A percentile compares a stretch with the other conserved stretches of the same genome.
phyloP scores from a whole-genome alignment of 768 basidiomycete genomes.

The Hortiboletus flavorubellus region DNA sequence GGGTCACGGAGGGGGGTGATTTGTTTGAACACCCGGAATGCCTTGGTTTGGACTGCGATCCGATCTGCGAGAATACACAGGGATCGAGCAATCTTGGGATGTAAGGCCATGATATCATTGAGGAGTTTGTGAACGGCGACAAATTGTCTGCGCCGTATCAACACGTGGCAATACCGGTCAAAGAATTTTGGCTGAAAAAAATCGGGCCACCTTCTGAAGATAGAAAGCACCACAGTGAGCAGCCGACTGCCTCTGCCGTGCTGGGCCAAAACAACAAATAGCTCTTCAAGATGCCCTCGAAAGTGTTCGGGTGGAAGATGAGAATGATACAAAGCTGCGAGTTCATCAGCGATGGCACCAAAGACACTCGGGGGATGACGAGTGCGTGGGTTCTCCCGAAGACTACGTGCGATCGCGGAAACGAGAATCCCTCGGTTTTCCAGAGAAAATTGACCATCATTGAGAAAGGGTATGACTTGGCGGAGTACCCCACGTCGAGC shows the following conservation, averaged over 20 bases:
- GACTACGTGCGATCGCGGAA: constrained; percentile 35
- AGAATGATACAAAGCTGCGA: constrained; percentile 36
- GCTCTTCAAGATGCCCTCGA: constrained; percentile 42
- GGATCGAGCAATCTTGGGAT: constrained; percentile 13
- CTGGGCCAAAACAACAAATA: constrained; percentile 39
- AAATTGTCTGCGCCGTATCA: constrained; percentile 43
- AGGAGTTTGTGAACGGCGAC: constrained; percentile 33
- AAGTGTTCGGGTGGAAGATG: constrained; percentile 38
- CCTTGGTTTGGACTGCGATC: constrained; percentile 5
- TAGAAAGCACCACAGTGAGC: constrained; percentile 38
- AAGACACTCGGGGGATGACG: constrained; percentile 31
- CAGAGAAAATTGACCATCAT: constrained; percentile 27
- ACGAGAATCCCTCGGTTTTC: constrained; percentile 38
- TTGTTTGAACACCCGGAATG: constrained; percentile 6
- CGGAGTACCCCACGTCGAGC: constrained; percentile 25
- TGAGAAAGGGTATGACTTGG: constrained; percentile 35
- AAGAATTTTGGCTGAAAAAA: constrained; percentile 42
- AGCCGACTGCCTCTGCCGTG: constrained; percentile 37
- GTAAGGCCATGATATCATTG: constrained; percentile 15
- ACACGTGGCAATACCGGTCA: constrained; percentile 33
- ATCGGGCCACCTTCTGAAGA: constrained; percentile 32
- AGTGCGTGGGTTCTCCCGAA: constrained; percentile 34
- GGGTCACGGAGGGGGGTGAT: constrained; percentile 1
- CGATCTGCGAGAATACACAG: constrained; percentile 6
- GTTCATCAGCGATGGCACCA: constrained; percentile 32